These are phyloP conservation scores for Colletotrichum paranaense DNA, from an alignment of 2,329 filamentous ascomycete species.

Conservation along the genomic window DNA sequence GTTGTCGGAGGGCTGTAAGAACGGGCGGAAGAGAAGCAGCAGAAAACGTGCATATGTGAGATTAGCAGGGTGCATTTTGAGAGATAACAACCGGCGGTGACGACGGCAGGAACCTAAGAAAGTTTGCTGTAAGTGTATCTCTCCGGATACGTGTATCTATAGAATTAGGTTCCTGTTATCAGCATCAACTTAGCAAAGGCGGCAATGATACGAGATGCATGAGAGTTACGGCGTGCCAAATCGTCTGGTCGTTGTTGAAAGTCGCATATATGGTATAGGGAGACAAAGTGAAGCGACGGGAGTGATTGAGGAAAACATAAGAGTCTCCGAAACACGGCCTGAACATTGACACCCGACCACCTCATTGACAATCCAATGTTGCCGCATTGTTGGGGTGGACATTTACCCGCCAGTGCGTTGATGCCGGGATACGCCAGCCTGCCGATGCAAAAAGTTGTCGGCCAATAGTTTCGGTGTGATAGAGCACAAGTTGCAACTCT, in stretches of 20 bases:
- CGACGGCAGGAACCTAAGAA: too few relatives aligned
- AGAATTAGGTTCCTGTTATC: not conserved
- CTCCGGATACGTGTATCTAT: not conserved
- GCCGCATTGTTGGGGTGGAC: slow-evolving; percentile 16
- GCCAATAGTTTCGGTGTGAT: slow-evolving; percentile 6
- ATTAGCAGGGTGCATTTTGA: not conserved
- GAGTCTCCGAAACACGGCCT: slow-evolving; percentile 18
- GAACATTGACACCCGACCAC: not conserved
- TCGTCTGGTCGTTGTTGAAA: not conserved
- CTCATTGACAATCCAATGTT: not conserved
- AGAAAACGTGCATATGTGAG: not conserved
- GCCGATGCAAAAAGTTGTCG: not conserved
- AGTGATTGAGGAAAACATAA: not conserved
- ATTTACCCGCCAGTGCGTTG: not conserved
- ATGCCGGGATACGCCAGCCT: slow-evolving; percentile 26
- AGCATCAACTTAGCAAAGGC: not conserved
- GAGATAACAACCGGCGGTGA: slow-evolving; percentile 15
- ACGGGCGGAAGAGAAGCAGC: not conserved
- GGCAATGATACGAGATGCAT: not conserved
- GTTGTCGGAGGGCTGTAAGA: slow-evolving; percentile 46
- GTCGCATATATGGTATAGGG: not conserved
- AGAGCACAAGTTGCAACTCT: not conserved
- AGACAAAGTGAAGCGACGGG: not conserved
- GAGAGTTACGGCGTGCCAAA: not conserved
- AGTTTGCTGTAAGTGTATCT: not conserved